Evolutionary conservation across 768 basidiomycete genomes (phyloP).

Genomic region (Suillus brevipes): DNA sequence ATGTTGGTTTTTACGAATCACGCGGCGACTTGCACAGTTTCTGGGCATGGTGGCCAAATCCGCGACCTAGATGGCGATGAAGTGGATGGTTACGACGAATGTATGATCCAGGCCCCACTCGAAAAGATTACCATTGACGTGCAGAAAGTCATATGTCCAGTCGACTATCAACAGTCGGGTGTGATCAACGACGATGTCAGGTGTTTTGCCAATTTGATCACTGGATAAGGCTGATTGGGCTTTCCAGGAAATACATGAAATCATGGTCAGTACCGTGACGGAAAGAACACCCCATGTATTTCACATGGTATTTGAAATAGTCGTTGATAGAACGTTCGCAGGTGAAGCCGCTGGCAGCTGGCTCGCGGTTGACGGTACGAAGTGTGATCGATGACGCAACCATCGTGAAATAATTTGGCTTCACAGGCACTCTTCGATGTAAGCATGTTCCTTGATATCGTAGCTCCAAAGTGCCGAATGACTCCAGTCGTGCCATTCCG

Average conservation of each 20-base stretch:
- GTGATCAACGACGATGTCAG: constrained; percentile 1
- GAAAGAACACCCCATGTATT: background rate
- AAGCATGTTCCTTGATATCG: background rate
- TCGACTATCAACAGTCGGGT: constrained; percentile 1
- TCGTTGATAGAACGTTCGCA: background rate
- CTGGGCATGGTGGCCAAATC: background rate
- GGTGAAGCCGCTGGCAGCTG: background rate
- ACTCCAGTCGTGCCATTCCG: constrained; percentile 1
- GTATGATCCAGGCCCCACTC: background rate
- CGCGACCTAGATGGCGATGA: background rate
- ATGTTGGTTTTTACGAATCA: background rate
- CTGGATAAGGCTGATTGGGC: background rate
- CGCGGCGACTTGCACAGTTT: background rate
- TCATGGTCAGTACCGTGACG: background rate
- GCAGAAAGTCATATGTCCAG: constrained; percentile 1
- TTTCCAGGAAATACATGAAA: constrained; percentile 1
- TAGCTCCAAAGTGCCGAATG: background rate
- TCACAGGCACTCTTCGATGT: constrained; percentile 2
- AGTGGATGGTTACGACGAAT: constrained; percentile 5
- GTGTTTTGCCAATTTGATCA: background rate
- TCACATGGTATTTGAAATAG: background rate
- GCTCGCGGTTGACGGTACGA: constrained; percentile 5
- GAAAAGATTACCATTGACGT: background rate
- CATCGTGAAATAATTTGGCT: background rate
- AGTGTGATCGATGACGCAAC: background rate